Evolutionary conservation across 345 rosid species (phyloP), one percentile per base, ranked within the genome.

Genomic region (Camelina hispida): DNA sequence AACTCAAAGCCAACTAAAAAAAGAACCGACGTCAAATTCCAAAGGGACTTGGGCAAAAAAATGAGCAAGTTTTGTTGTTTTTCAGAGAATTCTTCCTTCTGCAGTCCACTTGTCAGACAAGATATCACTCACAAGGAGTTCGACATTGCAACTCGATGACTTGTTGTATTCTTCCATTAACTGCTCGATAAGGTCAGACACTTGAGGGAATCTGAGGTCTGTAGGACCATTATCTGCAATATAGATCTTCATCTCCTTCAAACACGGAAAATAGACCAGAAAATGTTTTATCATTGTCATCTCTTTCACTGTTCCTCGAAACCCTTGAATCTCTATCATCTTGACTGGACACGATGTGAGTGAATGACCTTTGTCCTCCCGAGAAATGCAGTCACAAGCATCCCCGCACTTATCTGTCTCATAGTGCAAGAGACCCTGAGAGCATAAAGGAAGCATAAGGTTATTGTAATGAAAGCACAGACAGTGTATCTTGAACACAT

Each of bases 341-440:
- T 25, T 68, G 25, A 68, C 72, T 16, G 62, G 72, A 40, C 63
- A 68, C n/a, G 54, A 68, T 30, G 14, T 14, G 0, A 55, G 63
- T 28, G 53, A 55, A 25, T 25, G 16, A 18, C 62, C 73, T 22
- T 68, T 40, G 8, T 68, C 72, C 15, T 16, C 72, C 7, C 40
- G 53, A 23, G 62, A 4, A 4, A 54, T 11, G 42, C 72, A 68
- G 14, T 23, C 35, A 55, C 63, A 68, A 6, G 22, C 9, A 54
- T 54, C 72, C 28, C 51, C 51, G 5, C 62, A 68, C 14, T 68
- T n/a, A 28, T 40, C 28, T 1, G 73, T 69, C 12, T 12, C 30
- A 56, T 37, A 2, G 53, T 69, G 64, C 30, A 69, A 40, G 30
- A 69, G 73, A 7, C 64, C 30, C 64, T 56, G 63, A 43, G 43